Conservation (phyloP, 179 eudicot genomes). For the Drosera spatulata region DNA sequence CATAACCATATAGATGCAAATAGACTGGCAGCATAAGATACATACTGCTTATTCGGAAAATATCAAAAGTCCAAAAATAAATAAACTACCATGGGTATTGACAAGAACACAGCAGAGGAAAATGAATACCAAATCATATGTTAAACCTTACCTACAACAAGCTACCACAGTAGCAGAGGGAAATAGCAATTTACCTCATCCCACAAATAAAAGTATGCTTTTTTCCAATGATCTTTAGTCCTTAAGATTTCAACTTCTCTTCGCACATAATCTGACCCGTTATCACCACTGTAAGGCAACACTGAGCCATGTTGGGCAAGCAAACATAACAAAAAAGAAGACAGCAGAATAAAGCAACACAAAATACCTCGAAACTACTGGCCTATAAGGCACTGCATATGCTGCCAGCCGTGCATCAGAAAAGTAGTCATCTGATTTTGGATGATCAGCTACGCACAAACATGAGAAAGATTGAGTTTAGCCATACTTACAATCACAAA, state of each 20-base stretch:
- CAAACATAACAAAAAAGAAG: constrained; percentile 6
- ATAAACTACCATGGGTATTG: too few species aligned
- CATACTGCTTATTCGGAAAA: too few species aligned
- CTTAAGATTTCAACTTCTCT: constrained; percentile 66
- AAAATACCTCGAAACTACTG: constrained; percentile 58
- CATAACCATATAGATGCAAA: neutral
- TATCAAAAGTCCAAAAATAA: too few species aligned
- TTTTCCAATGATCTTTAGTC: constrained; percentile 79
- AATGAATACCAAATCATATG: neutral
- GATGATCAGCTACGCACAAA: constrained; percentile 69
- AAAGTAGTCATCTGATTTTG: constrained; percentile 88
- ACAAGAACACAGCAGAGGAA: neutral
- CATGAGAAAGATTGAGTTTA: constrained; percentile 4
- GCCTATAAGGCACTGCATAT: constrained; percentile 88
- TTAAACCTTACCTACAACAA: too few species aligned
- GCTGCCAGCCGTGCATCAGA: constrained; percentile 94
- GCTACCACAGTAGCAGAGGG: neutral
- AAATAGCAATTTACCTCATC: constrained; percentile 64
- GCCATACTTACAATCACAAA: neutral
- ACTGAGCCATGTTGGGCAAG: constrained; percentile 15
- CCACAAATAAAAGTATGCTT: constrained; percentile 97
- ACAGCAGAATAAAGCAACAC: neutral
- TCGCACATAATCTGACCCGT: constrained; percentile 55
- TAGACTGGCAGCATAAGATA: too few species aligned
- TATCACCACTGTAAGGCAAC: constrained; percentile 53